Percentiles rank a stretch among this genome's conserved stretches.
These are phyloP conservation scores for Ceratocystis colombiana DNA, from an alignment of 2,329 filamentous ascomycete species.

Conservation along the genomic window DNA sequence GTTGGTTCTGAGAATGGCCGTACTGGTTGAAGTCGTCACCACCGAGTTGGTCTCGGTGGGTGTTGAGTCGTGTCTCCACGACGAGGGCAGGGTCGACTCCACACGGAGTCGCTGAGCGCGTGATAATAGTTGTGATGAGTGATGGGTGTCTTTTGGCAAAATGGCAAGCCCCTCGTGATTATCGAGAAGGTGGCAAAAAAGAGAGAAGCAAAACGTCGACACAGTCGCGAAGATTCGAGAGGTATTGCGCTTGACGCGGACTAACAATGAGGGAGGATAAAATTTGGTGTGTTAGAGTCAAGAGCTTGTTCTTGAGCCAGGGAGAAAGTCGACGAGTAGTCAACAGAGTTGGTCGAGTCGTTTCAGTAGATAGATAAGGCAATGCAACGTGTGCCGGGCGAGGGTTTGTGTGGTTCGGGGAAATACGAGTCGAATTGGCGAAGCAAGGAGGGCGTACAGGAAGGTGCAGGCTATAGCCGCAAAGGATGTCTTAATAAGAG, in stretches of 20 bases:
- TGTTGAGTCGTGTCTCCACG: slow-evolving; percentile 25
- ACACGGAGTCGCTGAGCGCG: slow-evolving; percentile 22
- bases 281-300: too few relatives aligned
- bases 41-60: slow-evolving; percentile 26
- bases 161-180: neutral
- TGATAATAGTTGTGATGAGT: neutral
- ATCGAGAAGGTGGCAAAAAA: neutral
- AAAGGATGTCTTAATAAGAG: neutral
- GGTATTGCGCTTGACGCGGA: too few relatives aligned
- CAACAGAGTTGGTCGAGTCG: too few relatives aligned
- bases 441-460: slow-evolving; percentile 2
- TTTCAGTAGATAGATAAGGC: neutral
- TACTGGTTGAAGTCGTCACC: slow-evolving; percentile 26
- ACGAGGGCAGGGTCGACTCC: slow-evolving; percentile 25
- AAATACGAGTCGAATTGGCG: slow-evolving; percentile 6
- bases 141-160: slow-evolving; percentile 12
- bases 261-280: too few relatives aligned
- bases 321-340: too few relatives aligned
- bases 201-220: too few relatives aligned
- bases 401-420: neutral
- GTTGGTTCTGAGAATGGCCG: slow-evolving; percentile 24
- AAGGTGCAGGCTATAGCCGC: neutral
- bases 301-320: too few relatives aligned
- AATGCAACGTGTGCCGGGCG: slow-evolving; percentile 1
- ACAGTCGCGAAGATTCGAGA: too few relatives aligned